Percentiles rank a stretch among this genome's conserved stretches.
These are phyloP conservation scores for Trichoderma sp. DNA, from an alignment of 2,329 filamentous ascomycete genomes.

Conservation along the genomic window DNA sequence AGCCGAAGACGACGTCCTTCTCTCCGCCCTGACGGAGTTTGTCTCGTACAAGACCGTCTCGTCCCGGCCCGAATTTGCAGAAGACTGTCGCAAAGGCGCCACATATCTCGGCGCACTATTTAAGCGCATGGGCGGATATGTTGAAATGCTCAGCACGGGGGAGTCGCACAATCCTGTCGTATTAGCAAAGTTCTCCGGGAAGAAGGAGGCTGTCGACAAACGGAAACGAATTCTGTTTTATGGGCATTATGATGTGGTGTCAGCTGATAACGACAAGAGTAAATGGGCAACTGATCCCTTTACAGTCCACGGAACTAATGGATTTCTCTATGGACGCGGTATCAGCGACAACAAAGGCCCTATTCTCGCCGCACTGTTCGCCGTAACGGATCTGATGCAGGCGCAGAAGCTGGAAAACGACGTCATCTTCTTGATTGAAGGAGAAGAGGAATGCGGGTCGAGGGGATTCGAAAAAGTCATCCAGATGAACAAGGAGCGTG, in stretches of 20 bases:
- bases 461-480: slow-evolving; percentile 86
- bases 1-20: slow-evolving; percentile 50
- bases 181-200: slow-evolving; percentile 81
- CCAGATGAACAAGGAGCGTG: slow-evolving; percentile 73
- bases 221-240: slow-evolving; percentile 93
- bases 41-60: slow-evolving; percentile 91
- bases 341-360: slow-evolving; percentile 98
- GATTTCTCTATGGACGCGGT: slow-evolving; percentile 93
- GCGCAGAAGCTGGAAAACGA: slow-evolving; percentile 83
- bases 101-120: slow-evolving; percentile 88
- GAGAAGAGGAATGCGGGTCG: slow-evolving; percentile 93
- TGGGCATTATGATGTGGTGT: slow-evolving; percentile 95
- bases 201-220: slow-evolving; percentile 59
- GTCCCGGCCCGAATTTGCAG: slow-evolving; percentile 77
- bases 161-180: slow-evolving; percentile 88
- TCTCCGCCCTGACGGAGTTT: slow-evolving; percentile 78
- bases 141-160: slow-evolving; percentile 83
- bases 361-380: slow-evolving; percentile 89
- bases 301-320: slow-evolving; percentile 81
- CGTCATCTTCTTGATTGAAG: slow-evolving; percentile 91
- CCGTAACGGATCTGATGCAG: slow-evolving; percentile 83
- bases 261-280: slow-evolving; percentile 75
- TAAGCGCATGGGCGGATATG: slow-evolving; percentile 84
- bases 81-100: slow-evolving; percentile 89
- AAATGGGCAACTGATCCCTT: slow-evolving; percentile 92